These are phyloP conservation scores for Kodamaea jinghongensis DNA, from an alignment of 805 yeast species.

Conservation along the genomic window DNA sequence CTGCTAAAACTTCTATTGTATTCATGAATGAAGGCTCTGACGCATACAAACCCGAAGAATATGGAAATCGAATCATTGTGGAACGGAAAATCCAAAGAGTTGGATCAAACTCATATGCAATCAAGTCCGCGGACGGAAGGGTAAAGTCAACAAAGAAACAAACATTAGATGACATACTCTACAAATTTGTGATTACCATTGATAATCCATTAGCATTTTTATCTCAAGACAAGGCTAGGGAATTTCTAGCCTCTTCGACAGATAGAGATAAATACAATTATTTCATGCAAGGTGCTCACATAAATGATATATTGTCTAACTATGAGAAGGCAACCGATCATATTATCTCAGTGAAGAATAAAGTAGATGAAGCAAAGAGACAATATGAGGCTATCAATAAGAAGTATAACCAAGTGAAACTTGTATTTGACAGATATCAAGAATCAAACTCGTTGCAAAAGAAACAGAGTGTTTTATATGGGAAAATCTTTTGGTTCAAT, in stretches of 20 bases:
- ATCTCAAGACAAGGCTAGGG: conserved; percentile 91
- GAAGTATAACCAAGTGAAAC: conserved; percentile 28
- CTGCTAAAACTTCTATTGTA: conserved; percentile 65
- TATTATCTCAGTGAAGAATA: conserved; percentile 27
- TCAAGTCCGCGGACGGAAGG: conserved; percentile 52
- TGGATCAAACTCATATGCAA: conserved; percentile 50
- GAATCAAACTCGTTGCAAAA: conserved; percentile 33
- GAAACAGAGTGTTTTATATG: conserved; percentile 33
- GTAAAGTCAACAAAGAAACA: conserved; percentile 58
- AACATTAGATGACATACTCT: conserved; percentile 66
- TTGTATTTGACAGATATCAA: conserved; percentile 32
- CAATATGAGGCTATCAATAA: conserved; percentile 24
- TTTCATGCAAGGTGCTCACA: conserved; percentile 78
- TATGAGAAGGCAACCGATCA: conserved; percentile 34
- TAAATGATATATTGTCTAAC: conserved; percentile 62
- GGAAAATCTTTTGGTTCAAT: conserved; percentile 43
- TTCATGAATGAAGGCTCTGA: conserved; percentile 65
- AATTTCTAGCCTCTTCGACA: conserved; percentile 76
- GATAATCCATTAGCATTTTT: conserved; percentile 90
- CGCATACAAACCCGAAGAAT: conserved; percentile 60
- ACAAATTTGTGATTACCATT: conserved; percentile 70
- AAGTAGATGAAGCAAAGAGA: conserved; percentile 24
- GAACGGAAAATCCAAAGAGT: conserved; percentile 62
- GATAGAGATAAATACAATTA: conserved; percentile 69
- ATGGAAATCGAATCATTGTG: conserved; percentile 66